Evolutionary conservation across 768 basidiomycete species (phyloP).

Genomic region (Rickenella mellea): DNA sequence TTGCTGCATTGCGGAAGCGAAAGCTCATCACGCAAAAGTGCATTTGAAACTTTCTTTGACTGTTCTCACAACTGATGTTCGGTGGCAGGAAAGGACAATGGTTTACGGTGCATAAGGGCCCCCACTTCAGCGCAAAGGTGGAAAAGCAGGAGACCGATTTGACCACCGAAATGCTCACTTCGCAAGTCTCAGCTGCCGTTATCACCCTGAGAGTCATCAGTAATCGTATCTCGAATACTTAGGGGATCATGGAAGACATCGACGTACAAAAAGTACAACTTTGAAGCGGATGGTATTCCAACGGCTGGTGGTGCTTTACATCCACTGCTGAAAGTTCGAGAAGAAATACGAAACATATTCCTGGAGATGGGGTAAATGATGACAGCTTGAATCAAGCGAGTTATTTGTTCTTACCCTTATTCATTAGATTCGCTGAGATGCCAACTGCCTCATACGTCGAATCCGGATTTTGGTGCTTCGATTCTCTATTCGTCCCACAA

Average conservation of each 20-base stretch:
- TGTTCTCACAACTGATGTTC: neutral
- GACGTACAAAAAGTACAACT: conserved; percentile 96
- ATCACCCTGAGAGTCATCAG: neutral
- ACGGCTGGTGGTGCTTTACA: conserved; percentile 89
- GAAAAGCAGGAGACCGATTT: conserved; percentile 94
- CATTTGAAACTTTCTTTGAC: neutral
- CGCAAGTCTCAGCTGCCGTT: conserved; percentile 40
- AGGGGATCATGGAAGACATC: conserved; percentile 94
- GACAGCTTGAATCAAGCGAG: neutral
- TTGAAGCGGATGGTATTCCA: conserved; percentile 89
- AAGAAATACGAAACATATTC: conserved; percentile 96
- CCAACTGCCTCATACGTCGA: conserved; percentile 93
- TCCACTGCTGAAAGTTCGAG: conserved; percentile 93
- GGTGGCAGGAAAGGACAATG: conserved; percentile 95
- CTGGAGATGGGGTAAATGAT: conserved; percentile 90
- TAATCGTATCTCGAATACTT: conserved; percentile 4
- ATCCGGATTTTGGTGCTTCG: conserved; percentile 99
- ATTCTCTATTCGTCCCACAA: conserved; percentile 95
- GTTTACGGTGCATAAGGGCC: conserved; percentile 83
- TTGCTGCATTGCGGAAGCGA: conserved; percentile 85
- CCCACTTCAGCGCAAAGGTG: conserved; percentile 81
- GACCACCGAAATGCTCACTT: conserved; percentile 88
- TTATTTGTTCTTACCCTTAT: neutral
- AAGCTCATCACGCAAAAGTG: conserved; percentile 84
- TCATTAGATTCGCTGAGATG: conserved; percentile 90